Evolutionary conservation across 345 rosid species (phyloP).

Genomic region (Hypericum perforatum): DNA sequence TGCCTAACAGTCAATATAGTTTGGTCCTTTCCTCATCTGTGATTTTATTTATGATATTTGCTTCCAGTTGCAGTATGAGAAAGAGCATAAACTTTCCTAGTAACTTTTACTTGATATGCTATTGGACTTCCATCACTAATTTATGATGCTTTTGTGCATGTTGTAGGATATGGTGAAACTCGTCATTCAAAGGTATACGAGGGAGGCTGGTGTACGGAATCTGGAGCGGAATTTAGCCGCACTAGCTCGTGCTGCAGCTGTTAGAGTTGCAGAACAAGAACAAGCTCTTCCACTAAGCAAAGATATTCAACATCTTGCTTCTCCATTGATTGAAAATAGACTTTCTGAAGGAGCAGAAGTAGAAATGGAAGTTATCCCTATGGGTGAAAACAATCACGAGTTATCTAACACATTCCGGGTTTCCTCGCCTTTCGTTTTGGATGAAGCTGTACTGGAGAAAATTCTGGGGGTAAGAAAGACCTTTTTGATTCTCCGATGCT

Average conservation of each 20-base stretch:
- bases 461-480: slow-evolving; percentile 65
- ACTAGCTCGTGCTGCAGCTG: slow-evolving; percentile 96
- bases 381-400: slow-evolving; percentile 74
- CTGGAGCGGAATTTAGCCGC: slow-evolving; percentile 92
- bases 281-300: slow-evolving; percentile 65
- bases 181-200: slow-evolving; percentile 84
- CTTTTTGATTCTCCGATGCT: neutral
- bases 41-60: neutral
- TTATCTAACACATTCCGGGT: slow-evolving; percentile 56
- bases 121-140: neutral
- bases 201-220: slow-evolving; percentile 94
- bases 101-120: neutral
- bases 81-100: too few relatives aligned
- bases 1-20: neutral
- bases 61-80: too few relatives aligned
- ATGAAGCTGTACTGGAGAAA: slow-evolving; percentile 87
- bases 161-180: slow-evolving; percentile 74
- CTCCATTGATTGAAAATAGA: slow-evolving; percentile 73
- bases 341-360: slow-evolving; percentile 88
- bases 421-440: slow-evolving; percentile 66
- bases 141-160: slow-evolving; percentile 3
- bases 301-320: slow-evolving; percentile 59
- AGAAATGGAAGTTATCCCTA: slow-evolving; percentile 97
- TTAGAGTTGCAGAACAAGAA: slow-evolving; percentile 79
- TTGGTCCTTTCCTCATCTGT: neutral